Base-by-base conservation (phyloP, 257 asterid species). In the Przewalskia tangutica region DNA sequence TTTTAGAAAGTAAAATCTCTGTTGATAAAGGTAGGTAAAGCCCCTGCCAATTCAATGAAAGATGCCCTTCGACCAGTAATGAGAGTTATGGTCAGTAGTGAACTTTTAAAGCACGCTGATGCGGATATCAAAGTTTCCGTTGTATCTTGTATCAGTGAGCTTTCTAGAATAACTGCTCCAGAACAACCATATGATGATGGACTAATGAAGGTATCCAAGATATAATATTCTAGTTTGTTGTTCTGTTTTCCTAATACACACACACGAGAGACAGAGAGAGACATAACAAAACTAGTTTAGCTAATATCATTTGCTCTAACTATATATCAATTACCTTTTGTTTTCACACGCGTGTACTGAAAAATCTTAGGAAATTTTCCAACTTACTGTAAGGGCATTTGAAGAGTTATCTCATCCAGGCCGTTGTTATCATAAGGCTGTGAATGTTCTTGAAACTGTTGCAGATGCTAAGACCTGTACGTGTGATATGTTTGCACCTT, bases 381-480 rank as follows among this genome's bases (percentile, higher is more conserved):
- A 63, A 76, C 83, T 67, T 40, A 82, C 79, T 5, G 77, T 86
- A 6, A 32, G 34, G 82, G 53, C 84, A 79, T 84, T 86, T 6
- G 87, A 81, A 81, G 84, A 82, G 54, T 68, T 86, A 77, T 81
- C 87, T 12, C 40, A 71, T 68, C 6, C 75, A 54, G 84, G 80
- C 48, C 84, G 62, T 71, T 54, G 85, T 71, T 84, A 86, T 80
- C 44, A 63, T 36, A 88, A 86, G 68, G 84, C 84, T 13, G 76
- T 82, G 76, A 81, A 83, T 63, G 81, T 82, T 59, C 88, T 88
- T 77, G 81, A 80, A 42, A 84, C 63, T 44, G 65, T 55, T 68
- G 87, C 89, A 75, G 81, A 82, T 66, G 82, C 84, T 82, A 83
- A 83, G 67, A 83, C 83, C 36, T 84, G 85, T 27, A 27, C 32